A percentile compares a stretch with the other conserved stretches of the same genome.
These are phyloP conservation scores for Lactarius quietus DNA, from an alignment of 768 basidiomycete species.

Conservation along the genomic window DNA sequence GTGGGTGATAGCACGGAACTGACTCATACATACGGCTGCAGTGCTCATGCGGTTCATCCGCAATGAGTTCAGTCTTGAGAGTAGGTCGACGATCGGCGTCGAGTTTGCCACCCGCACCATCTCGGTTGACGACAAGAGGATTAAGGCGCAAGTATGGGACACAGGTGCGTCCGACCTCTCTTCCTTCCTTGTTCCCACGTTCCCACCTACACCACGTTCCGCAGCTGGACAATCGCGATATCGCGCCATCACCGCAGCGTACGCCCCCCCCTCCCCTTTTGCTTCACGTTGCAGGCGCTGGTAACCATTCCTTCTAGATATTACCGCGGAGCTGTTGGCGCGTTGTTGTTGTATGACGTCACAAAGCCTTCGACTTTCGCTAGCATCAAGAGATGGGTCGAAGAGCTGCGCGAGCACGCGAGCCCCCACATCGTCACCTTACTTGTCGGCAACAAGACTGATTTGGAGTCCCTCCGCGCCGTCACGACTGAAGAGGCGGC, in stretches of 20 bases:
- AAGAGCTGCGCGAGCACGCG: slow-evolving; percentile 94
- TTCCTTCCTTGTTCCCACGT: background rate
- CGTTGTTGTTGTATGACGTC: slow-evolving; percentile 91
- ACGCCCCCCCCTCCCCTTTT: slow-evolving; percentile 32
- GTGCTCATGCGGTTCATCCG: slow-evolving; percentile 99
- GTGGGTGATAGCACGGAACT: slow-evolving; percentile 1
- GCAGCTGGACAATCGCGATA: slow-evolving; percentile 95
- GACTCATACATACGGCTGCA: slow-evolving; percentile 35
- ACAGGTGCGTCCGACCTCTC: slow-evolving; percentile 61
- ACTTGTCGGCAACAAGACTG: slow-evolving; percentile 98
- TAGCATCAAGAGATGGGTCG: slow-evolving; percentile 93
- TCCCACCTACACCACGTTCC: slow-evolving; percentile 9
- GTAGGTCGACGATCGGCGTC: slow-evolving; percentile 98
- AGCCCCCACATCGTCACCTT: slow-evolving; percentile 91
- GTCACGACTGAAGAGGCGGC: slow-evolving; percentile 98
- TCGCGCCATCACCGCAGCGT: slow-evolving; percentile 97
- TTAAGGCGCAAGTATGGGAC: slow-evolving; percentile 99
- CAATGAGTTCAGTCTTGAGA: slow-evolving; percentile 98
- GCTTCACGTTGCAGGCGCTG: background rate
- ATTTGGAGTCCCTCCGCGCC: slow-evolving; percentile 94
- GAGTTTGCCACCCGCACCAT: slow-evolving; percentile 98
- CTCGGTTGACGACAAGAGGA: slow-evolving; percentile 92
- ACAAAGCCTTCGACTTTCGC: slow-evolving; percentile 91
- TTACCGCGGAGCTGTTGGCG: slow-evolving; percentile 95
- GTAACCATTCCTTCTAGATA: slow-evolving; percentile 49